Percentiles rank a stretch among this genome's conserved stretches.
phyloP scores from a whole-genome alignment of 768 basidiomycete genomes.

The Tricholoma furcatifolium region DNA sequence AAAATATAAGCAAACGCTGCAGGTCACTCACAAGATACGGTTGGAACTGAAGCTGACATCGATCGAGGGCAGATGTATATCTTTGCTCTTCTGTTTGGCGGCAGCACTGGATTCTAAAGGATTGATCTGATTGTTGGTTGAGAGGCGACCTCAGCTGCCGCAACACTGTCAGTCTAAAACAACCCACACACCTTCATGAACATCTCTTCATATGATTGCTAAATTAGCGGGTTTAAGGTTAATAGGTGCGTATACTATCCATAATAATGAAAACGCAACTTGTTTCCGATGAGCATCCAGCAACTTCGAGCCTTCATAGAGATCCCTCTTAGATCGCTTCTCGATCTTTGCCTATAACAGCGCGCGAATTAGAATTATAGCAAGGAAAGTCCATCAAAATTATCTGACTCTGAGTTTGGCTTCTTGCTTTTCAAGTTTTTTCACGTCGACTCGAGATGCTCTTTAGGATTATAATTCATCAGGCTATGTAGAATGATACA shows the following conservation, averaged over 20 bases:
- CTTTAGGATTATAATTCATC: constrained; percentile 35
- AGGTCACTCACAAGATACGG: constrained; percentile 69
- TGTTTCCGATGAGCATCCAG: constrained; percentile 91
- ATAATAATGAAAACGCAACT: constrained; percentile 35
- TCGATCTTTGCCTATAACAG: constrained; percentile 84
- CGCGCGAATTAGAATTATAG: constrained; percentile 5
- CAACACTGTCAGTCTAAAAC: background rate
- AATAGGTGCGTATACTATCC: constrained; percentile 6
- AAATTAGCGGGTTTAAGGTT: constrained; percentile 1
- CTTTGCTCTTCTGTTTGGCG: constrained; percentile 94
- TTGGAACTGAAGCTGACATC: constrained; percentile 97
- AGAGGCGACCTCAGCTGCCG: background rate
- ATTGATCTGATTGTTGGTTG: constrained; percentile 61
- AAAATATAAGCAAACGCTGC: background rate
- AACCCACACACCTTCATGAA: constrained; percentile 81
- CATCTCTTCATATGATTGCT: constrained; percentile 99
- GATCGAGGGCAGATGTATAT: constrained; percentile 91
- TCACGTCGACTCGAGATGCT: constrained; percentile 89
- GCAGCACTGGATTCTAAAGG: constrained; percentile 78
- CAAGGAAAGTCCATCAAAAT: background rate
- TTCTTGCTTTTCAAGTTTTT: constrained; percentile 95
- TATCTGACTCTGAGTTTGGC: constrained; percentile 80
- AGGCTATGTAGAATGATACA: constrained; percentile 13
- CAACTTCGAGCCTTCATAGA: constrained; percentile 96
- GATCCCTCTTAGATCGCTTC: constrained; percentile 85